A percentile compares a stretch with the other conserved stretches of the same genome.
Conservation (phyloP, 176 grass and related monocot genomes). For the Thalia dealbata region DNA sequence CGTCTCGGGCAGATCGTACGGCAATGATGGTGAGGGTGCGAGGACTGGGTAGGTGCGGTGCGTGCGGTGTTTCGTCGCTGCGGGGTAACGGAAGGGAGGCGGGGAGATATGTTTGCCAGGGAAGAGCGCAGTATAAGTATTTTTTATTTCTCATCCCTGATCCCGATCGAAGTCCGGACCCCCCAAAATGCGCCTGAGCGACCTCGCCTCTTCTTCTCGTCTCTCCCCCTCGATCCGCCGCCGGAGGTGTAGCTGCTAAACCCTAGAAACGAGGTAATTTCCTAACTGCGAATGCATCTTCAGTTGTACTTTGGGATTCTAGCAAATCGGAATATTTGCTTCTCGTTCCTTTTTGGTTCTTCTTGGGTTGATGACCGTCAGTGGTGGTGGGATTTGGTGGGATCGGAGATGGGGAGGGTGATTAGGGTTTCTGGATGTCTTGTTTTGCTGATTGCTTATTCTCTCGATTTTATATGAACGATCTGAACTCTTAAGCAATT, state of each 20-base stretch:
- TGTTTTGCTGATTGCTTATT: neutral
- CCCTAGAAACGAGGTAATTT: conserved; percentile 1
- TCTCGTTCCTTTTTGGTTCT: neutral
- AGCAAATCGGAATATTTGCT: neutral
- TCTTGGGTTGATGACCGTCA: neutral
- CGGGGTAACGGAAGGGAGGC: neutral
- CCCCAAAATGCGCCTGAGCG: neutral
- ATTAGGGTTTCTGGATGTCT: neutral
- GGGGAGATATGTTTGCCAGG: neutral
- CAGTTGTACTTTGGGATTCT: neutral
- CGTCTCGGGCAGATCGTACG: neutral
- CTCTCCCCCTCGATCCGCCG: neutral
- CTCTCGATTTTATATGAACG: neutral
- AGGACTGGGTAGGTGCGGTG: neutral
- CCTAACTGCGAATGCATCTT: neutral
- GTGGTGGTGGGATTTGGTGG: neutral
- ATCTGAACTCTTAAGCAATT: neutral
- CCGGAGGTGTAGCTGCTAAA: neutral
- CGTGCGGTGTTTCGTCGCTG: neutral
- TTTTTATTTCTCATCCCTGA: neutral
- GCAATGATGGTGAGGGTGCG: too few relatives aligned
- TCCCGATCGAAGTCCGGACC: neutral
- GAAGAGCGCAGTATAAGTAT: neutral
- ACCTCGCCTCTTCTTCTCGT: neutral
- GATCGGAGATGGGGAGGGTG: neutral